Evolutionary conservation across 2,329 filamentous ascomycete species (phyloP).

Genomic region (Myriosclerotinia duriaeana): DNA sequence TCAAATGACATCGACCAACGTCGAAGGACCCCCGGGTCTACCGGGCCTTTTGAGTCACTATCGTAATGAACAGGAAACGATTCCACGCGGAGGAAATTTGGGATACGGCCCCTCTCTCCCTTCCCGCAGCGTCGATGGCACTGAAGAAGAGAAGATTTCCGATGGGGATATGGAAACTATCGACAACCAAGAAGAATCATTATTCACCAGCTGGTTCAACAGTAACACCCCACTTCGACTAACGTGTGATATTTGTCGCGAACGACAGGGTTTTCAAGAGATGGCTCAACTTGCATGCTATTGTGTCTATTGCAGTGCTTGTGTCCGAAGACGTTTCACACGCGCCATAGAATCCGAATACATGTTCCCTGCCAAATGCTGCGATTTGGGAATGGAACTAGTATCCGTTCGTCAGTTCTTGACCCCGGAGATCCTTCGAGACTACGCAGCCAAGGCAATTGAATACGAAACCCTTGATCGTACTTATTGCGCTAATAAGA

Average conservation of each 20-base stretch:
- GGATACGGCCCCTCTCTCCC: too few relatives aligned
- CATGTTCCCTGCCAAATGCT: conserved; percentile 3
- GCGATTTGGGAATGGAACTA: not conserved
- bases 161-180: too few relatives aligned
- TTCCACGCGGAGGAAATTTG: too few relatives aligned
- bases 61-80: too few relatives aligned
- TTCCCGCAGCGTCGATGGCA: not conserved
- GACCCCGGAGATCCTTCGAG: not conserved
- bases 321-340: not conserved
- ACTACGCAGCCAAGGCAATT: not conserved
- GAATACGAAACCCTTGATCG: not conserved
- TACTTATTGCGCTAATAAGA: not conserved
- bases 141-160: not conserved
- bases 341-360: not conserved
- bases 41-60: too few relatives aligned
- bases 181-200: not conserved
- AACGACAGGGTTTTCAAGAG: not conserved
- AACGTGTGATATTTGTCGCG: not conserved
- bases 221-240: too few relatives aligned
- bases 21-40: too few relatives aligned
- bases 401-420: not conserved
- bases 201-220: not conserved
- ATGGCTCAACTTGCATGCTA: not conserved
- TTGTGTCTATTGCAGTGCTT: not conserved
- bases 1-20: too few relatives aligned